Conservation (phyloP, 352 stramenopile genomes). For the Plasmopara muralis region DNA sequence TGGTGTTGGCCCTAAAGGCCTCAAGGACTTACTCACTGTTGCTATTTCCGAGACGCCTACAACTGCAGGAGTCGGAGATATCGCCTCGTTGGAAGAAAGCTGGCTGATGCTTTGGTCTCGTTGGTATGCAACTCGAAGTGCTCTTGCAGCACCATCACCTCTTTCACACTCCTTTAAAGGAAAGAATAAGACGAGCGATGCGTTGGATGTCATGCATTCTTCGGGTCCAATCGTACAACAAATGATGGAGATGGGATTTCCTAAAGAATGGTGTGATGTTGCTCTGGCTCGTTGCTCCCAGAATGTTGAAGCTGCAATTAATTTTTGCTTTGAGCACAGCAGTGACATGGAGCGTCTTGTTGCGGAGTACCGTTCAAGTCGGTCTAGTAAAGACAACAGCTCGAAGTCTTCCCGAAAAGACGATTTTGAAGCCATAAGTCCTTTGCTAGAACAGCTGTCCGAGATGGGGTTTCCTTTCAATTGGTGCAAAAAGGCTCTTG, state of each 20-base stretch:
- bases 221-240: conserved; percentile 78
- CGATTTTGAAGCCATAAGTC: conserved; percentile 59
- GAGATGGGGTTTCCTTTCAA: conserved; percentile 92
- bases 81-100: conserved; percentile 69
- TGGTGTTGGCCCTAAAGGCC: conserved; percentile 37
- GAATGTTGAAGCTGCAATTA: conserved; percentile 88
- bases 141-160: conserved; percentile 34
- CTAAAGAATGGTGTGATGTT: conserved; percentile 89
- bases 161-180: conserved; percentile 11
- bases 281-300: conserved; percentile 78
- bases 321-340: conserved; percentile 91
- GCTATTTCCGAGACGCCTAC: conserved; percentile 70
- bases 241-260: conserved; percentile 93
- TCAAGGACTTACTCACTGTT: conserved; percentile 63
- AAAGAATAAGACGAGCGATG: conserved; percentile 26
- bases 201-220: conserved; percentile 22
- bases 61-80: conserved; percentile 56
- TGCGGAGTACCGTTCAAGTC: conserved; percentile 59
- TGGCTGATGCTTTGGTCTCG: conserved; percentile 76
- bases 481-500: conserved; percentile 89
- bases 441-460: conserved; percentile 79
- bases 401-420: conserved; percentile 32
- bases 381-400: conserved; percentile 14
- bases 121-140: conserved; percentile 57
- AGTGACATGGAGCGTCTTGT: conserved; percentile 88